Evolutionary conservation across 805 yeast genomes (phyloP), one percentile per base, ranked within the genome.

Genomic region (Citeromyces nyonsensis): DNA sequence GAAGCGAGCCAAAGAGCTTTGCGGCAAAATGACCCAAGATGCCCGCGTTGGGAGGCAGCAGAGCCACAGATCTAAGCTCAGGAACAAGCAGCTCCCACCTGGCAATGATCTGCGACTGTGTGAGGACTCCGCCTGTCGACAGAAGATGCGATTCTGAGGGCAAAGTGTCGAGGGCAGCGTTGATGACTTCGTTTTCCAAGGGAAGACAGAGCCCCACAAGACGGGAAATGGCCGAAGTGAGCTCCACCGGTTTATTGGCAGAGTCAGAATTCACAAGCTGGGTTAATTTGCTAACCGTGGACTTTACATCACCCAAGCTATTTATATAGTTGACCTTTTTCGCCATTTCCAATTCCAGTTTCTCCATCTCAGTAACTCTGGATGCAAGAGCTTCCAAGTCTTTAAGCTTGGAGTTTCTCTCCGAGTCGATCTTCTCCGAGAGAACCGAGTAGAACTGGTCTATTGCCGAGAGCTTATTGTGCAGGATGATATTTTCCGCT

Each of bases 11-110:
- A 49, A 86, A 80, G 6, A 84, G 35, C 41, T 66, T 63, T 11
- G 97, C 86, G 5, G 93, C 68, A 28, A 85, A 52, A 54, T 91
- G 95, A 22, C 95, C 97, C 44, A 88, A 69, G 34, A 91, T 68
- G 48, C 98, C 98, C 15, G 98, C 94, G 48, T 88, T 82, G 44
- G 93, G 94, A 35, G 97, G 96, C 39, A 86, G 69, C 44, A 91
- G 59, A 4, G 95, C 74, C 6, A 93, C 86, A 22, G 84, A 72
- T 54, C 94, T 76, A 49, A 91, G 70, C 57, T 88, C 94, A 10
- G 93, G 91, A 14, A 68, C 75, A 37, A 91, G 64, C 34, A 75
- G 59, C 40, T 73, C 70, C 82, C 94, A 83, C 46, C 94, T 73
- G 27, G 80, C 63, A 38, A 78, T 66, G 30, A 85, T 63, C 56